Evolutionary conservation across 148 eudicot species (phyloP).

Genomic region (Camellia granthamiana): DNA sequence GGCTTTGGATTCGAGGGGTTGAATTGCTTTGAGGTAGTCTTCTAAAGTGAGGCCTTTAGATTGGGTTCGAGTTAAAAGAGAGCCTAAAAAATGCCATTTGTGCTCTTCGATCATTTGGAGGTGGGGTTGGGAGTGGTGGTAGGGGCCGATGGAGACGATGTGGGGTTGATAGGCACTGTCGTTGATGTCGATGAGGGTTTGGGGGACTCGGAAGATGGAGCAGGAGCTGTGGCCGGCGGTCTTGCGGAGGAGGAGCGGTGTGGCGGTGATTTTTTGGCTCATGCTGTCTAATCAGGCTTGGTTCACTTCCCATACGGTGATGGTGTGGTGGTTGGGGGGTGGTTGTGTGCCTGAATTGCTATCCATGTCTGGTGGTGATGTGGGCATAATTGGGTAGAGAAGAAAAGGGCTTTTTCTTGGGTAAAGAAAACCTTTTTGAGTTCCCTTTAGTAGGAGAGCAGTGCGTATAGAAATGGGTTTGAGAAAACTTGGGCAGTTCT

Average conservation of each 20-base stretch:
- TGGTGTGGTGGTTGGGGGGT: constrained; percentile 21
- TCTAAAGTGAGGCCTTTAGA: too few species aligned
- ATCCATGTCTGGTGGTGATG: constrained; percentile 5
- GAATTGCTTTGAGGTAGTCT: too few species aligned
- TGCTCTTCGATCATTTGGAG: too few species aligned
- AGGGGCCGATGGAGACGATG: constrained; percentile 72
- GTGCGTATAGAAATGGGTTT: too few species aligned
- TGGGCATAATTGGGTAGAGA: not conserved
- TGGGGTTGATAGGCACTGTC: constrained; percentile 53
- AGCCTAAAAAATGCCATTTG: too few species aligned
- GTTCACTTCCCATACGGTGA: constrained; percentile 32
- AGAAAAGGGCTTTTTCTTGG: too few species aligned
- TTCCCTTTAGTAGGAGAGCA: too few species aligned
- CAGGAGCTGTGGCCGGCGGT: constrained; percentile 62
- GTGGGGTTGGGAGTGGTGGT: too few species aligned
- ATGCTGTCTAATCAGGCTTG: constrained; percentile 22
- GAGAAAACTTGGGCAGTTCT: too few species aligned
- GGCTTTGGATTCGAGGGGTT: too few species aligned
- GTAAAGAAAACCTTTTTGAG: too few species aligned
- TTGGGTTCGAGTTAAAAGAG: too few species aligned
- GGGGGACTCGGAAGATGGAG: constrained; percentile 71
- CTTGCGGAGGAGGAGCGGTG: constrained; percentile 51
- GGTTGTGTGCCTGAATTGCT: not conserved
- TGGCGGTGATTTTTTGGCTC: constrained; percentile 27
- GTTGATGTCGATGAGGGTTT: constrained; percentile 48